Evolutionary conservation across 495 filamentous ascomycete species (phyloP), one percentile per base, ranked within the genome.

Genomic region (Apodospora peruviana): DNA sequence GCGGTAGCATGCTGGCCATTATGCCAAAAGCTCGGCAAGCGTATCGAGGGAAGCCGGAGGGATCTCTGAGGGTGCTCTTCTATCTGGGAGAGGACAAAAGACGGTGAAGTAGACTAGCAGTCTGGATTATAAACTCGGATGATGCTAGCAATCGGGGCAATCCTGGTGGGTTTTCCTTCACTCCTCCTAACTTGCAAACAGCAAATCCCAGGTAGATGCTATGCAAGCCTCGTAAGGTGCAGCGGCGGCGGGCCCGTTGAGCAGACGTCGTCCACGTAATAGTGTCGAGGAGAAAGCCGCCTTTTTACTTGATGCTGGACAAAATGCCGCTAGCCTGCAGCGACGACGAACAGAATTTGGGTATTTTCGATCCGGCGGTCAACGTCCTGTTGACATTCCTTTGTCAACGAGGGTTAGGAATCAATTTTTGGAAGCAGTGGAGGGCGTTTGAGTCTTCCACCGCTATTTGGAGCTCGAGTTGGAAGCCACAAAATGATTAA

Each of bases 1-100:
- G 65, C 45, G 78, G 66, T 35, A 80, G 62, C 77, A 80, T 82
- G 63, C 54, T 59, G 58, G 62, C 55, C 50, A 56, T 36, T 36
- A 48, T 51, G 55, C 46, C 17, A 27, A 55, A 57, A 52, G 52
- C 57, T 65, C 50, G 52, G 47, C 48, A 35, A 34, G 27, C 7
- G 27, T 7, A 7, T 48, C 40, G 45, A 50, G 32, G 52, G n/a
- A n/a, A n/a, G n/a, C n/a, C n/a, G n/a, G n/a, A n/a, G 27, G 14
- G 27, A 32, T 7, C 14, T 36, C 27, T 14, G 27, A 32, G 27
- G n/a, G 17, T 35, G 40, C 20, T 47, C 19, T 50, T 54, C 51
- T 56, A 59, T 18, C 37, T 18, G 40, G 36, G 29, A 45, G 41
- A 50, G 49, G 58, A 55, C 27, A 32, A 32, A 32, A 32, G 27